Evolutionary conservation across 768 basidiomycete genomes (phyloP).

Genomic region (Tylopilus intermedius): DNA sequence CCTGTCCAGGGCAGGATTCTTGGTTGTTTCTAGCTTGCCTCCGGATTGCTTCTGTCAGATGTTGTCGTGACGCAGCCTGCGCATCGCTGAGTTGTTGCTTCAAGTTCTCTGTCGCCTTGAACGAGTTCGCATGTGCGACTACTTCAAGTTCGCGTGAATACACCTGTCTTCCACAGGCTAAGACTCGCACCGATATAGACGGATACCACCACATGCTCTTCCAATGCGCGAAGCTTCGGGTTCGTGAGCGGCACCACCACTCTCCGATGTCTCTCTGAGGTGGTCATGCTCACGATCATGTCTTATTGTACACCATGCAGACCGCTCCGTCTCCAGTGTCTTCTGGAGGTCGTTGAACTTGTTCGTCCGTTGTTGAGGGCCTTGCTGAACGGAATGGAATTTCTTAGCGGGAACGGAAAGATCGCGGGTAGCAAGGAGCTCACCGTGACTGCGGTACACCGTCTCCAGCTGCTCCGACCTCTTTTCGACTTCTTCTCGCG

Average conservation of each 20-base stretch:
- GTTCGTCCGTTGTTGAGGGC: conserved; percentile 43
- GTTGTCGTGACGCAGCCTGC: conserved; percentile 54
- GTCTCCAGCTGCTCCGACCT: conserved; percentile 66
- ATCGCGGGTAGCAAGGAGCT: conserved; percentile 53
- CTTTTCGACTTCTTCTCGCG: conserved; percentile 68
- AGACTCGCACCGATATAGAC: not conserved
- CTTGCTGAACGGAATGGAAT: conserved; percentile 50
- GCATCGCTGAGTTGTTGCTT: conserved; percentile 55
- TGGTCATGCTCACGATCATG: conserved; percentile 75
- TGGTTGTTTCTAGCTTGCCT: conserved; percentile 78
- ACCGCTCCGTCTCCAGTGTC: conserved; percentile 62
- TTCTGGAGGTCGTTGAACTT: conserved; percentile 59
- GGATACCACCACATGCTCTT: conserved; percentile 63
- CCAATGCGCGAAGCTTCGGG: conserved; percentile 58
- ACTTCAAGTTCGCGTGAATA: conserved; percentile 64
- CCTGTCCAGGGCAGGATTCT: conserved; percentile 62
- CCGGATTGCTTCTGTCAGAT: conserved; percentile 64
- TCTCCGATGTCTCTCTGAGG: conserved; percentile 67
- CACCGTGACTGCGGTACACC: conserved; percentile 51
- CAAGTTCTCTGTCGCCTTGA: conserved; percentile 63
- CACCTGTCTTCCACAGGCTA: conserved; percentile 63
- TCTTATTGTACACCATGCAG: conserved; percentile 77
- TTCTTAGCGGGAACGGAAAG: conserved; percentile 40
- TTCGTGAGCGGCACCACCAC: conserved; percentile 57
- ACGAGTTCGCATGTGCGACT: conserved; percentile 79